Conservation (phyloP, 164 flowering plant genomes). For the Magnolia officinalis region DNA sequence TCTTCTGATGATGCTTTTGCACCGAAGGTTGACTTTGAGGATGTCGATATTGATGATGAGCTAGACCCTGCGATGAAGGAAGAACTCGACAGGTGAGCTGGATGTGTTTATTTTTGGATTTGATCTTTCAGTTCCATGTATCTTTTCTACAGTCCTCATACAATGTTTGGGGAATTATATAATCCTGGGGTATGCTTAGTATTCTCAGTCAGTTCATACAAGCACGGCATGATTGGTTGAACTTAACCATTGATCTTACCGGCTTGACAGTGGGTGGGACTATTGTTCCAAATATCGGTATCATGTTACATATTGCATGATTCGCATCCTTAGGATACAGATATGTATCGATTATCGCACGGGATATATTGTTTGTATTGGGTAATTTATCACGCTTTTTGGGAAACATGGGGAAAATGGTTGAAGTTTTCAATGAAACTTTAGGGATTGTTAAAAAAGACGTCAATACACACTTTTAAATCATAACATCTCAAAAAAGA, state of each 20-base stretch:
- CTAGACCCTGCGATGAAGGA: constrained; percentile 79
- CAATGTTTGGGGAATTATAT: background rate
- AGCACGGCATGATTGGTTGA: background rate
- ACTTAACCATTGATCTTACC: no score
- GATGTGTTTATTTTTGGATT: background rate
- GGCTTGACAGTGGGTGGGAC: background rate
- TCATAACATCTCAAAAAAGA: no score
- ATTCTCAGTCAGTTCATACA: background rate
- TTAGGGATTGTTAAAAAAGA: no score
- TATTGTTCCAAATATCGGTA: no score
- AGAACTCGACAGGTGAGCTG: constrained; percentile 70
- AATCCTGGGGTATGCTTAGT: background rate
- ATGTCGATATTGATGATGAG: constrained; percentile 68
- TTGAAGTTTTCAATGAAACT: no score
- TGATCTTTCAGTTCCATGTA: background rate
- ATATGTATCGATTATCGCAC: no score
- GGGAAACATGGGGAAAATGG: no score
- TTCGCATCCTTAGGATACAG: no score
- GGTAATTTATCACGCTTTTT: no score
- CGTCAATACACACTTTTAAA: no score
- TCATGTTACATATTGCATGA: no score
- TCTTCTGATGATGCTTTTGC: constrained; percentile 26
- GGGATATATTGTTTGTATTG: no score
- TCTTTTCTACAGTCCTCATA: background rate
- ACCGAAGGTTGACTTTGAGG: constrained; percentile 61